Evolutionary conservation across 306 rosid genomes (phyloP).

Genomic region (Citrullus mucosospermus): DNA sequence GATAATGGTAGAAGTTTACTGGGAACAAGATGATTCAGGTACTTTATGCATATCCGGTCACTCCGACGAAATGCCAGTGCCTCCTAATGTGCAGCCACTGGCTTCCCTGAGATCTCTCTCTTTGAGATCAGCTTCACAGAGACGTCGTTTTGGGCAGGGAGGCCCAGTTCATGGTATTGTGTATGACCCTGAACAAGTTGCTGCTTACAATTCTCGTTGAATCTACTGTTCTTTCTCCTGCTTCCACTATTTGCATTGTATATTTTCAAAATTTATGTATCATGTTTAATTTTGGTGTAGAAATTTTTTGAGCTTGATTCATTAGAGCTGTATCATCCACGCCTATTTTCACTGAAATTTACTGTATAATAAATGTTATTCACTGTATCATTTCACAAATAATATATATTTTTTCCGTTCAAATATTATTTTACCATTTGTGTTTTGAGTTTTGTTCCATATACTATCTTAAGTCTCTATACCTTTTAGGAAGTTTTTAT

Average conservation of each 20-base stretch:
- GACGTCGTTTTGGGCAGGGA: constrained; percentile 4
- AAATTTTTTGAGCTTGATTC: neutral
- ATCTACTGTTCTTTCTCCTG: neutral
- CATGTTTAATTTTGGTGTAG: neutral
- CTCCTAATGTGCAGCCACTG: constrained; percentile 19
- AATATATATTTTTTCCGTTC: no score
- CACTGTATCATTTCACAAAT: neutral
- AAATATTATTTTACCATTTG: no score
- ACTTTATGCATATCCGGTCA: constrained; percentile 56
- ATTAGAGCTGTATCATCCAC: neutral
- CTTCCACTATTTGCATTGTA: neutral
- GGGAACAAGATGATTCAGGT: constrained; percentile 84
- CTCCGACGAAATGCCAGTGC: constrained; percentile 39
- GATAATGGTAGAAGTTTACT: constrained; percentile 61
- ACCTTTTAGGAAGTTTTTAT: no score
- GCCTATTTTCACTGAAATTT: neutral
- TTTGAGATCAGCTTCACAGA: constrained; percentile 15
- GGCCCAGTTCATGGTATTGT: constrained; percentile 36
- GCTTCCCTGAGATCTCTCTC: constrained; percentile 19
- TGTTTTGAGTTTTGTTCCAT: no score
- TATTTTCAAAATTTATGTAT: neutral
- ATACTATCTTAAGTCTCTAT: no score
- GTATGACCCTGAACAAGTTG: constrained; percentile 35
- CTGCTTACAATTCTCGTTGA: constrained; percentile 17
- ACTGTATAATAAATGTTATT: neutral